Base-by-base conservation (phyloP, 1,284 basidiomycete species). In the Microstroma glucosiphilum region DNA sequence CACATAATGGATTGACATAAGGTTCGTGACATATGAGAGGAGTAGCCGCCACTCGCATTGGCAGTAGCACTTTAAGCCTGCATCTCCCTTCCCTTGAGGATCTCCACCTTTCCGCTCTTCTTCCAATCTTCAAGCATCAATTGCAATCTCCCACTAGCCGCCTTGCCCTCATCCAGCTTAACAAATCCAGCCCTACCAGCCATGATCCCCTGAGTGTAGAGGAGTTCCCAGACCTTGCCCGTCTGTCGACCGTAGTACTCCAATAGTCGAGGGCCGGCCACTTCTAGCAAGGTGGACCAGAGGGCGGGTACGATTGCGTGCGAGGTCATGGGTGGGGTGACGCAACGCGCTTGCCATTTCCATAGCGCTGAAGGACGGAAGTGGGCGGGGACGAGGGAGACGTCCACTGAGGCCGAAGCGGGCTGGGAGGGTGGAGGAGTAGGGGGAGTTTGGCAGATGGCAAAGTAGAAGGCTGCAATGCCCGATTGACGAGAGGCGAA, bases 391-490 rank as follows among this genome's bases (percentile, higher is more conserved):
- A 79, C 59, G 0, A 17, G 40, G 0, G 61, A 54, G 2, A 69
- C 53, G 15, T 66, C 17, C 6, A 17, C 43, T 3, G 17, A 3
- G 6, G 43, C 6, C 43, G 62, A 19, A 59, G 42, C 7, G 4
- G 19, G 25, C 19, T 54, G 6, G 21, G 51, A 26, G n/a, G 25
- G 51, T 23, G 51, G 21, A 19, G 51, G 51, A 1, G 69, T 60
- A 25, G 73, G 70, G 1, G 60, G 23, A 6, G 64, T 70, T 37
- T 70, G 67, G 2, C 61, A 51, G 61, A 96, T 85, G 8, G 87
- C 84, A 78, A 91, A 91, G 82, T 96, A 98, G 23, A 98, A 85
- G 11, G 92, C 86, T 82, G 91, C 84, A 55, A 93, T 85, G 6
- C 91, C 92, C 30, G 86, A 82, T 69, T 96, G 84, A n/a, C 94